A percentile compares a stretch with the other conserved stretches of the same genome.
Evolutionary conservation across 2,329 filamentous ascomycete species (phyloP).

Genomic region (Ceratocystis cubensis): DNA sequence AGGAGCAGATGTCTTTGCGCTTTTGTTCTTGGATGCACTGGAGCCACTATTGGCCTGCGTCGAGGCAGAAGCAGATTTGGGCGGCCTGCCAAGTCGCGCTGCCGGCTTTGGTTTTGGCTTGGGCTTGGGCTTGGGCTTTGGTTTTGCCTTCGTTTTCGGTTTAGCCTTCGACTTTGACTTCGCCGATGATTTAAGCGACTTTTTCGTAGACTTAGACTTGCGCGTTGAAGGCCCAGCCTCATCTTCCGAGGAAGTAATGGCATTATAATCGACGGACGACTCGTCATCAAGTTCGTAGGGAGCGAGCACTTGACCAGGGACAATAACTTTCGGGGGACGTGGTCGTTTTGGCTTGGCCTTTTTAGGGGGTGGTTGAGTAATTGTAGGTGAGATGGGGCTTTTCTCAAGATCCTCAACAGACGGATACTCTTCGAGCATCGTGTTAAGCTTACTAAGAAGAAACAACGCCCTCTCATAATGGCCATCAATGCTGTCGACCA

Average conservation of each 20-base stretch:
- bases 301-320: slow-evolving; percentile 53
- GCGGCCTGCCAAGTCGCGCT: slow-evolving; percentile 22
- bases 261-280: slow-evolving; percentile 41
- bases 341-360: slow-evolving; percentile 24
- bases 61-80: slow-evolving; percentile 22
- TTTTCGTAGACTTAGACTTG: slow-evolving; percentile 27
- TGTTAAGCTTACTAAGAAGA: slow-evolving; percentile 37
- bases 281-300: slow-evolving; percentile 54
- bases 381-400: background rate
- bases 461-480: too few relatives aligned
- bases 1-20: background rate
- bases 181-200: too few relatives aligned
- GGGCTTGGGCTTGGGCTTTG: too few relatives aligned
- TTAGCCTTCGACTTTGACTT: too few relatives aligned
- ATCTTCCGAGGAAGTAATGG: slow-evolving; percentile 30
- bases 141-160: too few relatives aligned
- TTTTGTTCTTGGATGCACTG: slow-evolving; percentile 20
- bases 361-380: background rate
- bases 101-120: slow-evolving; percentile 16
- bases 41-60: slow-evolving; percentile 21
- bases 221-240: slow-evolving; percentile 34
- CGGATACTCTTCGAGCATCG: slow-evolving; percentile 49
- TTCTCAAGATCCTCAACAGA: slow-evolving; percentile 36
- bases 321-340: slow-evolving; percentile 46
- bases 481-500: slow-evolving; percentile 43